Evolutionary conservation across 2,329 filamentous ascomycete genomes (phyloP).

Genomic region (Periconia sp.): DNA sequence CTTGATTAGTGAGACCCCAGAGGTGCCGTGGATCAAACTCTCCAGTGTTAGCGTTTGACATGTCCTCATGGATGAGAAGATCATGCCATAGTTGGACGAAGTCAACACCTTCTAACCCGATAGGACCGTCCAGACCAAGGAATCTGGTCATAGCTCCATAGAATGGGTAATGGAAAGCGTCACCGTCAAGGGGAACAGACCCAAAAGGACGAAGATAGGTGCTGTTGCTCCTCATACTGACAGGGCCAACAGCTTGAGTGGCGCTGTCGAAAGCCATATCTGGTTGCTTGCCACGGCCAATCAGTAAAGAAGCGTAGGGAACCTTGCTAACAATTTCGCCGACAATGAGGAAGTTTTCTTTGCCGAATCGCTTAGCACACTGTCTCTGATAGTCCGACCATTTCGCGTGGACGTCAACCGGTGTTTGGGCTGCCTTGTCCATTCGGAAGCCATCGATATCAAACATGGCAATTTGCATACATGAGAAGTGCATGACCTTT

Average conservation of each 20-base stretch:
- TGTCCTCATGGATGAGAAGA: conserved; percentile 64
- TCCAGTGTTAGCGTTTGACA: conserved; percentile 66
- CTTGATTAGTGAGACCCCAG: conserved; percentile 70
- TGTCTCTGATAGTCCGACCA: conserved; percentile 63
- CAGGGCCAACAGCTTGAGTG: conserved; percentile 57
- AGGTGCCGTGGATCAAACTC: conserved; percentile 69
- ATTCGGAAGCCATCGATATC: conserved; percentile 72
- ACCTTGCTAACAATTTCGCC: conserved; percentile 70
- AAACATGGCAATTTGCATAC: conserved; percentile 66
- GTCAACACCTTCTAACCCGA: conserved; percentile 41
- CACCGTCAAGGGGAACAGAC: conserved; percentile 62
- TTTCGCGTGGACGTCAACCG: conserved; percentile 65
- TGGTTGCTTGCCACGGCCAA: conserved; percentile 67
- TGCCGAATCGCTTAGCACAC: conserved; percentile 63
- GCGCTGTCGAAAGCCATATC: conserved; percentile 57
- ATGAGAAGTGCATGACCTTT: conserved; percentile 66
- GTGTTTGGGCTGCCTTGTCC: conserved; percentile 70
- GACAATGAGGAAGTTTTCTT: conserved; percentile 68
- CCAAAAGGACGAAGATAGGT: conserved; percentile 61
- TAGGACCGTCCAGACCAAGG: conserved; percentile 62
- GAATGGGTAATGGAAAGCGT: conserved; percentile 69
- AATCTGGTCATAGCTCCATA: conserved; percentile 68
- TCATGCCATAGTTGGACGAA: conserved; percentile 62
- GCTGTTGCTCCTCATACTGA: conserved; percentile 49
- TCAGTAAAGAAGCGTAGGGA: conserved; percentile 64